Base-by-base conservation (phyloP, 2,329 filamentous ascomycete species). In the Fusarium solani-melongenae region DNA sequence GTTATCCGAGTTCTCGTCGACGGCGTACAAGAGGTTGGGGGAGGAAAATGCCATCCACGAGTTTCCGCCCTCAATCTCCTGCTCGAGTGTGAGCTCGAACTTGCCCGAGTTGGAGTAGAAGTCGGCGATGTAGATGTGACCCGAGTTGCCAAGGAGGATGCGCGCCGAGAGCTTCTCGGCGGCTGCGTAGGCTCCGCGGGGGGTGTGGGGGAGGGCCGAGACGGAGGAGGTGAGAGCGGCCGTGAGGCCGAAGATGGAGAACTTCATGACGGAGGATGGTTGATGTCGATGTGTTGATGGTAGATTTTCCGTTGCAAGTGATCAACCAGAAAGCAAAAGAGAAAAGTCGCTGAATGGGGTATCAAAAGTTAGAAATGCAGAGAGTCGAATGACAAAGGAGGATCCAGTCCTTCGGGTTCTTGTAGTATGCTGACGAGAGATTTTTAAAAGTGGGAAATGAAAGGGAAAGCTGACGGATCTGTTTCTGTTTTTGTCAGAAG, bases 21-120 rank as follows among this genome's bases (percentile, higher is more conserved):
- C 84, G 51, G 84, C 84, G 67, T 87, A 88, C 49, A 89, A 67
- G 22, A 66, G 62, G 74, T 83, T 80, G 29, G 83, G 82, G 20
- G 79, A 68, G 57, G 81, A 82, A 76, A 83, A 83, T 41, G 82
- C 78, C 78, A 88, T 78, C 87, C 87, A 89, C 69, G 84, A 87
- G 24, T 86, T 83, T 36, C 80, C 78, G 39, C 83, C 84, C 57
- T 77, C 72, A 22, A 84, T 80, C 53, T 70, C 62, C 34, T 77
- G 67, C 39, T 80, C 72, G n/a, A 83, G 68, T 11, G 79, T 77
- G 27, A 85, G 73, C 34, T 79, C 79, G 76, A 88, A 86, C 44
- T 69, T 72, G 20, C 74, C 70, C 64, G 82, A 84, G 71, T 85
- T 80, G 44, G 67, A 57, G 27, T 44, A 64, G 65, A 85, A 88